These are phyloP conservation scores for Suhomyces guaymorum DNA, from an alignment of 1,139 yeast genomes.

Conservation along the genomic window DNA sequence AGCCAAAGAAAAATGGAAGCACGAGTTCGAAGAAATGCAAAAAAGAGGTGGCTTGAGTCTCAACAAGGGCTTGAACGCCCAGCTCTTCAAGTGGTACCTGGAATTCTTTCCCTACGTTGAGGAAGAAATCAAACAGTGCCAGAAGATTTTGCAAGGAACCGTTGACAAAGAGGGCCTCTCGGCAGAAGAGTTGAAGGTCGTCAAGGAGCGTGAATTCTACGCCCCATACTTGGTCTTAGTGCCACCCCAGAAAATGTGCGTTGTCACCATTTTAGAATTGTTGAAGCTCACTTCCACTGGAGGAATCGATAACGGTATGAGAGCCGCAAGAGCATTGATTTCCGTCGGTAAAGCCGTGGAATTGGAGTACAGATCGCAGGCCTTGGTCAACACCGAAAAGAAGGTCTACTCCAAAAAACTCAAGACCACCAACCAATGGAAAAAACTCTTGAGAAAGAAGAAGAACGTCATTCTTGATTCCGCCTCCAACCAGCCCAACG, in stretches of 20 bases:
- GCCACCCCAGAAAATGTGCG: conserved; percentile 78
- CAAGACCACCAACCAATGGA: conserved; percentile 41
- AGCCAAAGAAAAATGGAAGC: conserved; percentile 86
- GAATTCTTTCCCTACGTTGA: conserved; percentile 68
- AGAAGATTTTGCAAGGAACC: conserved; percentile 28
- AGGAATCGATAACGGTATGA: conserved; percentile 80
- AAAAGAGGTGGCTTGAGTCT: conserved; percentile 61
- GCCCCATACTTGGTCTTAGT: conserved; percentile 79
- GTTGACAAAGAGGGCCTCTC: conserved; percentile 19
- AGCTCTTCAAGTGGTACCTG: conserved; percentile 77
- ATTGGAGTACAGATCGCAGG: conserved; percentile 74
- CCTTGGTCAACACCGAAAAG: conserved; percentile 58
- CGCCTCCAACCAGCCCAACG: conserved; percentile 22
- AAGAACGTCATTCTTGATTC: conserved; percentile 28
- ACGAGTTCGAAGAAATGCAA: conserved; percentile 71
- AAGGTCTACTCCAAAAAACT: conserved; percentile 42
- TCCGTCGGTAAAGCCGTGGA: conserved; percentile 86
- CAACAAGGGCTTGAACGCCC: conserved; percentile 64
- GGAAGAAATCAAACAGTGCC: conserved; percentile 59
- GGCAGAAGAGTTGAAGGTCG: conserved; percentile 34
- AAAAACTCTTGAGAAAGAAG: conserved; percentile 38
- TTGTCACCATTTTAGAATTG: conserved; percentile 79
- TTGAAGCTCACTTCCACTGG: conserved; percentile 74
- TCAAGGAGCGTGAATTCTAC: conserved; percentile 59
- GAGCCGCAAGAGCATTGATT: conserved; percentile 79